Conservation (phyloP, 73 alveolate species). For the Uronychia binucleata region DNA sequence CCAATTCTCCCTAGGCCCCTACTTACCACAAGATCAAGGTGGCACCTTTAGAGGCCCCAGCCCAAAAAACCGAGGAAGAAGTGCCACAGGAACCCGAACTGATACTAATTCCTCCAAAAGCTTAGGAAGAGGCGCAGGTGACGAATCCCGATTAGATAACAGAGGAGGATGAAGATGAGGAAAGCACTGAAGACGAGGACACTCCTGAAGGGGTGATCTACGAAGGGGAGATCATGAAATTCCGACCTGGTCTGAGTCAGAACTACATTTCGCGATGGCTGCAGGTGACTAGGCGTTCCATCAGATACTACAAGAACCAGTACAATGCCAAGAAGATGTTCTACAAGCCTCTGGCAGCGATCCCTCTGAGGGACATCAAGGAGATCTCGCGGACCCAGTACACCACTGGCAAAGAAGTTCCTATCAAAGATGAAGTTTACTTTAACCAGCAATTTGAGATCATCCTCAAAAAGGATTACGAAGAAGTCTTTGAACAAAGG, state of each 20-base stretch:
- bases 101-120: too few species aligned
- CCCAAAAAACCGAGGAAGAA: too few species aligned
- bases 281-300: slow-evolving; percentile 17
- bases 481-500: neutral
- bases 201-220: slow-evolving; percentile 32
- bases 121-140: too few species aligned
- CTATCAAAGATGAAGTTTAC: neutral
- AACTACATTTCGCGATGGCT: slow-evolving; percentile 25
- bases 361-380: slow-evolving; percentile 29
- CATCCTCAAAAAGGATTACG: slow-evolving; percentile 23
- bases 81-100: too few species aligned
- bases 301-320: slow-evolving; percentile 35
- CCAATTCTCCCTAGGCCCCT: neutral
- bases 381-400: slow-evolving; percentile 9
- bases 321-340: slow-evolving; percentile 35
- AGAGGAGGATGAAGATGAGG: neutral
- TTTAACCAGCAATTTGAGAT: slow-evolving; percentile 22
- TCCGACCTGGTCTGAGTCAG: slow-evolving; percentile 21
- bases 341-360: slow-evolving; percentile 33
- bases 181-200: slow-evolving; percentile 2
- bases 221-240: slow-evolving; percentile 37
- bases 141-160: too few species aligned
- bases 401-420: slow-evolving; percentile 6
- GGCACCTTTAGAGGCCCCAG: too few species aligned
- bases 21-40: neutral